Evolutionary conservation across 2,329 filamentous ascomycete species (phyloP).

Genomic region (Trichophyton simii): DNA sequence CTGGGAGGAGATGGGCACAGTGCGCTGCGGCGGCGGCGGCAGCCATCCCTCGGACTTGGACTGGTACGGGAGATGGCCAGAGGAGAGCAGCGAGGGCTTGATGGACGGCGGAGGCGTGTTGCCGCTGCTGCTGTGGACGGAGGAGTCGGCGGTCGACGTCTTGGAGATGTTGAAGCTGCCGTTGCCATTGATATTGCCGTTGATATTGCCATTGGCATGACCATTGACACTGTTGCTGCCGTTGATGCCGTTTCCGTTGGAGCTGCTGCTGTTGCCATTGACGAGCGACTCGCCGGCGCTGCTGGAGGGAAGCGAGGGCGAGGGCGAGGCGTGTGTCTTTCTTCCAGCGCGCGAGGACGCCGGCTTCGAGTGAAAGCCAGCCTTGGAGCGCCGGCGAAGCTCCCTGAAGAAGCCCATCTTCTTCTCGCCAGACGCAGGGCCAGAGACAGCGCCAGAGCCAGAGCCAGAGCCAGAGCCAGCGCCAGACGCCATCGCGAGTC

Average conservation of each 20-base stretch:
- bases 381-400: constrained; percentile 62
- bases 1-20: constrained; percentile 29
- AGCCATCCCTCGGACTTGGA: constrained; percentile 29
- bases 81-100: constrained; percentile 53
- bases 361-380: constrained; percentile 48
- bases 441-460: no score
- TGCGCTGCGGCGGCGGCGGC: constrained; percentile 36
- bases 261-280: background rate
- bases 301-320: constrained; percentile 30
- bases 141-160: constrained; percentile 46
- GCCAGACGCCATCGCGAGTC: no score
- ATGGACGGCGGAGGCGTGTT: constrained; percentile 63
- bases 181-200: background rate
- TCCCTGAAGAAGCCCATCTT: constrained; percentile 56
- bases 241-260: background rate
- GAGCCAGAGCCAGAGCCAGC: no score
- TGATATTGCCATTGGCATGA: constrained; percentile 27
- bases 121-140: constrained; percentile 47
- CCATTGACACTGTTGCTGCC: background rate
- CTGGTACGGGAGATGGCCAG: constrained; percentile 44
- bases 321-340: background rate
- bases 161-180: background rate
- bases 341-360: no score
- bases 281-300: background rate
- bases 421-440: background rate